Base-by-base conservation (phyloP, 139 green algal genomes). In the Ettlia oleoabundans region DNA sequence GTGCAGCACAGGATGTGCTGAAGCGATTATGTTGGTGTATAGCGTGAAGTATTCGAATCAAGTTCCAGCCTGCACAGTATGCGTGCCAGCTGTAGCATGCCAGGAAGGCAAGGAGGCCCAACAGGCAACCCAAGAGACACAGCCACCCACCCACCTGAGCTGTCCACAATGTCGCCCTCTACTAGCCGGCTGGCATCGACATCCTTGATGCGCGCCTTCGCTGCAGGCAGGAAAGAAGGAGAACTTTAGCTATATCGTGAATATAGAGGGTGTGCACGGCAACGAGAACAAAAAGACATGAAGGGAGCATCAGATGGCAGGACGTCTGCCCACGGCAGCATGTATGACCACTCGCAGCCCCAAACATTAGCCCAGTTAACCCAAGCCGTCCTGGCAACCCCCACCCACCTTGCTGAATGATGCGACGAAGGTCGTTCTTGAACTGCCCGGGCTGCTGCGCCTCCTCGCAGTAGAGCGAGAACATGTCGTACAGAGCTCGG, bases 381-480 rank as follows among this genome's bases (percentile, higher is more conserved):
- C n/a, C n/a, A n/a, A n/a, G n/a, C n/a, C n/a, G n/a, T n/a, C n/a
- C n/a, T n/a, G n/a, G n/a, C n/a, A n/a, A n/a, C n/a, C n/a, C n/a
- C 2, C 37, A 76, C 53, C n/a, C 33, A 80, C 73, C 73, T 37
- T 80, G 73, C 8, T 40, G 30, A 38, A 81, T 70, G 75, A 72
- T 81, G 75, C 75, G 75, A 1, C 75, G 55, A 55, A 81, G 3
- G 58, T 81, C 64, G 30, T 26, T 52, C 18, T 69, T 78, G 63
- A 83, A 68, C 70, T 80, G 70, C 15, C 65, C 73, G 24, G 51
- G 83, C 76, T 26, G 35, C 65, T 77, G 75, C 78, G 76, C 90
- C 61, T 95, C 90, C 68, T 93, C 89, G 38, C 76, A 86, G 84
- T 91, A 95, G 26, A 67, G 43, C 35, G 74, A 65, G 53, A 94